Percentiles rank a stretch among this genome's conserved stretches.
Evolutionary conservation across 1,284 basidiomycete genomes (phyloP).

Genomic region (Porodaedalea pini): DNA sequence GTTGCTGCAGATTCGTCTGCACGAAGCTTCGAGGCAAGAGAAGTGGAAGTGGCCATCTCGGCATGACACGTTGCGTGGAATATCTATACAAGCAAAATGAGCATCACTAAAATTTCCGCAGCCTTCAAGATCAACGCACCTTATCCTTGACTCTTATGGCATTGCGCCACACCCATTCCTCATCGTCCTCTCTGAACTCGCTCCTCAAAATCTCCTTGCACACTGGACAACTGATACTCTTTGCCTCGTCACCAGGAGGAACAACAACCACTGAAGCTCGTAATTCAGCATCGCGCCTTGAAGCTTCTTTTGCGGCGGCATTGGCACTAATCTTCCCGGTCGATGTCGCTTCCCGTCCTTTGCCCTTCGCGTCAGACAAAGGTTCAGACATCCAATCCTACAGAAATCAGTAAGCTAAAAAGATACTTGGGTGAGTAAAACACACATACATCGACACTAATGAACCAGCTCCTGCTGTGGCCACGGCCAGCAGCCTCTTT

Average conservation of each 20-base stretch:
- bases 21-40: conserved; percentile 60
- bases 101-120: background rate
- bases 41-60: conserved; percentile 61
- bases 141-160: conserved; percentile 79
- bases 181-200: conserved; percentile 94
- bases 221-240: conserved; percentile 83
- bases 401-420: background rate
- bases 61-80: conserved; percentile 92
- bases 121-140: conserved; percentile 45
- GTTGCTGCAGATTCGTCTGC: conserved; percentile 33
- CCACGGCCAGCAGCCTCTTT: conserved; percentile 77
- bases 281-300: conserved; percentile 71
- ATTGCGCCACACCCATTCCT: conserved; percentile 98
- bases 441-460: conserved; percentile 72
- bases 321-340: background rate
- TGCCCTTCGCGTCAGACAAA: conserved; percentile 40
- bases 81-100: conserved; percentile 43
- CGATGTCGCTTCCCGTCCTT: conserved; percentile 31
- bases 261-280: conserved; percentile 82
- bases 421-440: conserved; percentile 6
- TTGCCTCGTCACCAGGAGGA: conserved; percentile 81
- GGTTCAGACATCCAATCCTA: conserved; percentile 24
- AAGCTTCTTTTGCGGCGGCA: conserved; percentile 41
- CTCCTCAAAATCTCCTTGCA: conserved; percentile 94
- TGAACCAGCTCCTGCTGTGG: conserved; percentile 90